These are phyloP conservation scores for Citrus sp. DNA, from an alignment of 345 rosid species.

Conservation along the genomic window DNA sequence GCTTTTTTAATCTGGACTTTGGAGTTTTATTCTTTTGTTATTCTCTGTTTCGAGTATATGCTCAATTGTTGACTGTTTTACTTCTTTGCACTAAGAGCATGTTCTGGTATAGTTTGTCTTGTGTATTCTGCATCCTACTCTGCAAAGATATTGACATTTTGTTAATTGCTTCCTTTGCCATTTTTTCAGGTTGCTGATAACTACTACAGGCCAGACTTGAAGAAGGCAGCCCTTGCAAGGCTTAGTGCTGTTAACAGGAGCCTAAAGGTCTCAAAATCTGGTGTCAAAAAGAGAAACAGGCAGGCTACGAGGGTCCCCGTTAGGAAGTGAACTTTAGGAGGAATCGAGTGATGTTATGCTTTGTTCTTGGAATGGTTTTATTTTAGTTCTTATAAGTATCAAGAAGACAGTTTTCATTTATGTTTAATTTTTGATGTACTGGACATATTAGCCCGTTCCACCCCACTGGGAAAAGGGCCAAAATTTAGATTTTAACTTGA, in stretches of 20 bases:
- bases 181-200: slow-evolving; percentile 55
- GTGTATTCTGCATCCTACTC: not conserved
- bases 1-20: not conserved
- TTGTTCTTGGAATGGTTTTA: not conserved
- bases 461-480: not conserved
- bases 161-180: not conserved
- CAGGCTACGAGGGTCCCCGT: slow-evolving; percentile 31
- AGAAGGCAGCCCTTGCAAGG: slow-evolving; percentile 71
- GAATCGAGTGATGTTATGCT: not conserved
- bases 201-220: slow-evolving; percentile 70
- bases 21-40: too few species aligned
- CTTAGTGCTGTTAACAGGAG: slow-evolving; percentile 59
- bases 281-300: slow-evolving; percentile 64
- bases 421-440: not conserved
- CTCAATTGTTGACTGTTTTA: not conserved
- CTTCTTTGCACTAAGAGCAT: not conserved
- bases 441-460: not conserved
- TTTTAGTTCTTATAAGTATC: not conserved
- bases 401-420: not conserved
- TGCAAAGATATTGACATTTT: not conserved
- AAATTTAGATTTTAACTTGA: slow-evolving; percentile 5
- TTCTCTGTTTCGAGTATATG: not conserved
- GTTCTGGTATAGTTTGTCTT: not conserved
- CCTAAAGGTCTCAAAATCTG: slow-evolving; percentile 65
- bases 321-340: slow-evolving; percentile 22